phyloP scores from a whole-genome alignment of 176 grass and related monocot genomes.

The Pontederia paniculata region DNA sequence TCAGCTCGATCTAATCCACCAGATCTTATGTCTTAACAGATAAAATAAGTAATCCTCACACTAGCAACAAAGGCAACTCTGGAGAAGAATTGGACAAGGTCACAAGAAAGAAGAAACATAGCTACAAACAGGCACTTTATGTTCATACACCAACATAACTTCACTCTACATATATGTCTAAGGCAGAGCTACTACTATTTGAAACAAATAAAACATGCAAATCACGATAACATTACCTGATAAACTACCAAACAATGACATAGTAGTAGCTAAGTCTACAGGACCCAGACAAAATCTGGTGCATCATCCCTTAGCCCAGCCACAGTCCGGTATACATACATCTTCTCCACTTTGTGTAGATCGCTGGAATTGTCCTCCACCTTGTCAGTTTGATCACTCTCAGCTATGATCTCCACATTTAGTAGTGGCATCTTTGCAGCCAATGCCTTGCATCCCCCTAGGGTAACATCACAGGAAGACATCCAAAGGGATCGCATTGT shows the following conservation, averaged over 20 bases:
- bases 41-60: too few species aligned
- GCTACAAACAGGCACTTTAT: not conserved
- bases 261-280: not conserved
- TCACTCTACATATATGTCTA: conserved; percentile 1
- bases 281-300: conserved; percentile 3
- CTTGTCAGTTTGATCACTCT: not conserved
- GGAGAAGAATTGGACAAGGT: too few species aligned
- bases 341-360: conserved; percentile 1
- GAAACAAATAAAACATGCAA: conserved; percentile 3
- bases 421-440: conserved; percentile 10
- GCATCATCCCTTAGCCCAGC: not conserved
- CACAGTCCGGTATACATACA: conserved; percentile 7
- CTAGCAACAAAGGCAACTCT: too few species aligned
- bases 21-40: too few species aligned
- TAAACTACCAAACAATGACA: not conserved
- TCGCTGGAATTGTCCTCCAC: not conserved
- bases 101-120: not conserved
- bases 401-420: conserved; percentile 10
- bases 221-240: not conserved
- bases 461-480: conserved; percentile 3
- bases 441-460: not conserved
- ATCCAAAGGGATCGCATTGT: conserved; percentile 15
- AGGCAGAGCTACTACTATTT: not conserved
- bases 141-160: not conserved
- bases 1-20: too few species aligned